Conservation (phyloP, 257 asterid genomes). For the Solanum paucissectum region DNA sequence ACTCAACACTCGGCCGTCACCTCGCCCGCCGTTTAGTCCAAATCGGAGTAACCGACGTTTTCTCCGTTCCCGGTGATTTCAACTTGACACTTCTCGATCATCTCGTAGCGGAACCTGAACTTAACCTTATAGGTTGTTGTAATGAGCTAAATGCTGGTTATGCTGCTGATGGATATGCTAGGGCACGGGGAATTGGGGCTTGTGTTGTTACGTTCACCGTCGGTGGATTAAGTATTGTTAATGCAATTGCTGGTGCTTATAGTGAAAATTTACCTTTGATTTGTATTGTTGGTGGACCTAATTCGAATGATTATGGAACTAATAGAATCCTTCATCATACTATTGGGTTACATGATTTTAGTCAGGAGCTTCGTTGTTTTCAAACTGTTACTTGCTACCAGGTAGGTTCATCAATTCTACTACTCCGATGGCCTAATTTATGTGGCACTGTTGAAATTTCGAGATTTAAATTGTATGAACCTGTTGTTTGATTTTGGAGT, state of each 20-base stretch:
- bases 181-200: constrained; percentile 85
- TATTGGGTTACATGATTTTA: constrained; percentile 72
- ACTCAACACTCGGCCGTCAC: constrained; percentile 76
- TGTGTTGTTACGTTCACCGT: constrained; percentile 80
- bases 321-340: constrained; percentile 72
- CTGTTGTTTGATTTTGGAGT: neutral
- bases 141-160: constrained; percentile 88
- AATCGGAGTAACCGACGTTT: constrained; percentile 52
- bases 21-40: constrained; percentile 83
- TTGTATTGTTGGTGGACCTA: constrained; percentile 82
- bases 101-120: constrained; percentile 71
- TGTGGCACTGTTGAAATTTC: neutral
- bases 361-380: constrained; percentile 82
- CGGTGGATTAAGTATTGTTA: constrained; percentile 69
- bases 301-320: constrained; percentile 71
- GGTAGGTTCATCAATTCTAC: constrained; percentile 11
- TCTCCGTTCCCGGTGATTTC: constrained; percentile 77
- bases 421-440: neutral
- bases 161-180: constrained; percentile 81
- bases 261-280: constrained; percentile 81
- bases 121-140: constrained; percentile 67
- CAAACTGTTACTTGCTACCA: constrained; percentile 77
- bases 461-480: neutral
- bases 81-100: constrained; percentile 65
- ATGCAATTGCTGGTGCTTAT: constrained; percentile 85